These are phyloP conservation scores for Cardamine resedifolia DNA, from an alignment of 345 rosid species.

Conservation along the genomic window DNA sequence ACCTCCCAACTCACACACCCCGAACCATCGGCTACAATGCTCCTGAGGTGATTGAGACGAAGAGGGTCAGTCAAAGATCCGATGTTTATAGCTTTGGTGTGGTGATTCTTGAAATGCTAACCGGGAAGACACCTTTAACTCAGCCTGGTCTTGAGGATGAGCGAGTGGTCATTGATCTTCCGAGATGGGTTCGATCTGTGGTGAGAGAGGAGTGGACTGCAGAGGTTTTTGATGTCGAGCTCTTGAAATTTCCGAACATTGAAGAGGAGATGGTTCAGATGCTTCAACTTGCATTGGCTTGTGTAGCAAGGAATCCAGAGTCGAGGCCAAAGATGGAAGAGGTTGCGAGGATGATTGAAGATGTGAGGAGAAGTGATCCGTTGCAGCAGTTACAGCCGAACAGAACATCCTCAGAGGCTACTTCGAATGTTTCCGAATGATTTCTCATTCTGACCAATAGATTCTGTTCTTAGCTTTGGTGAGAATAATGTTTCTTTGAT, in stretches of 20 bases:
- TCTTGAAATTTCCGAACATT: conserved; percentile 52
- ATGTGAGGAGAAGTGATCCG: conserved; percentile 52
- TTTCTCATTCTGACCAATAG: conserved; percentile 4
- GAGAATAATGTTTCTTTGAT: neutral
- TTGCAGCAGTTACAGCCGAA: conserved; percentile 32
- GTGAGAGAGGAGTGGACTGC: conserved; percentile 92
- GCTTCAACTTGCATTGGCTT: conserved; percentile 74
- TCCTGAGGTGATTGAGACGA: conserved; percentile 70
- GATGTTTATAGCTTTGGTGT: conserved; percentile 90
- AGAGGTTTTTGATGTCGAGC: conserved; percentile 84
- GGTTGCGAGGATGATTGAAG: conserved; percentile 64
- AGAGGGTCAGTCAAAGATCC: conserved; percentile 58
- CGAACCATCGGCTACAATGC: conserved; percentile 67
- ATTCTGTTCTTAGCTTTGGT: neutral
- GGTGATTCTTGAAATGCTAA: conserved; percentile 73
- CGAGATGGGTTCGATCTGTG: conserved; percentile 85
- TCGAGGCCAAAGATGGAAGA: conserved; percentile 66
- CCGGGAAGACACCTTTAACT: conserved; percentile 69
- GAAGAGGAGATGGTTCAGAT: conserved; percentile 91
- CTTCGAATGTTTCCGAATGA: conserved; percentile 47
- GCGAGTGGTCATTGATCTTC: conserved; percentile 57
- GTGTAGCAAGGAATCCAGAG: conserved; percentile 62
- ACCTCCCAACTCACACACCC: conserved; percentile 48
- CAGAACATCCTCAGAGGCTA: conserved; percentile 59
- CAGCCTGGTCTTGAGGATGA: conserved; percentile 55